These are phyloP conservation scores for Aspergillus puulaauensis DNA, from an alignment of 2,329 filamentous ascomycete genomes.

Conservation along the genomic window DNA sequence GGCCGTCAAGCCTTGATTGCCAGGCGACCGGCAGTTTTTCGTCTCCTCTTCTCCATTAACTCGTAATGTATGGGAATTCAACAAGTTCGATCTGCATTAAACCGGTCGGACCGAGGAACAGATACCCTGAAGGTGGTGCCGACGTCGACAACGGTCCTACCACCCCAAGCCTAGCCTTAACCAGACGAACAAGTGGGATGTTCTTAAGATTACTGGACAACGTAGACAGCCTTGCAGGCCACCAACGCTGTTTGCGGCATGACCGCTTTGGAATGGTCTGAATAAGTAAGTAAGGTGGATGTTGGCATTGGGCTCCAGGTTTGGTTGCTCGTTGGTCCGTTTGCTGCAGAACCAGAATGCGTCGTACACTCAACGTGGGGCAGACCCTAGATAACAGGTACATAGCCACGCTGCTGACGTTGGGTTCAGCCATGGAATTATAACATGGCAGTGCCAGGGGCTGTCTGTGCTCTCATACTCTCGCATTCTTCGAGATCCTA, in stretches of 20 bases:
- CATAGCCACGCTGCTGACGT: neutral
- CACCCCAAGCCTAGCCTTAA: neutral
- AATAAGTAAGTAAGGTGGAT: neutral
- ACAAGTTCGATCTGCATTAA: neutral
- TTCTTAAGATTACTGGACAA: neutral
- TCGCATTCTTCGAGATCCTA: neutral
- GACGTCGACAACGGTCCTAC: neutral
- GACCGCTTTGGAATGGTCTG: neutral
- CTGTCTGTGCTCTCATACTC: neutral
- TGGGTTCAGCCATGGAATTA: neutral
- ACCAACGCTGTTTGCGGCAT: neutral
- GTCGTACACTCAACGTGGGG: neutral
- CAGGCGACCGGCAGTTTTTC: too few relatives aligned
- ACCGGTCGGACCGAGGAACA: slow-evolving; percentile 1
- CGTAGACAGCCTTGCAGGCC: neutral
- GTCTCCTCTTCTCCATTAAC: neutral
- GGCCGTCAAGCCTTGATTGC: neutral
- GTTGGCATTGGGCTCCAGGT: neutral
- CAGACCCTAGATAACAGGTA: neutral
- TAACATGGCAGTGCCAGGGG: neutral
- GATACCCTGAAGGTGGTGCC: neutral
- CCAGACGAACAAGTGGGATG: neutral
- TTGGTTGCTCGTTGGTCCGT: neutral
- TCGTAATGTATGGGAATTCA: neutral
- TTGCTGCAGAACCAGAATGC: neutral